Conservation (phyloP, 768 basidiomycete species). For the Termitomyces sp. region DNA sequence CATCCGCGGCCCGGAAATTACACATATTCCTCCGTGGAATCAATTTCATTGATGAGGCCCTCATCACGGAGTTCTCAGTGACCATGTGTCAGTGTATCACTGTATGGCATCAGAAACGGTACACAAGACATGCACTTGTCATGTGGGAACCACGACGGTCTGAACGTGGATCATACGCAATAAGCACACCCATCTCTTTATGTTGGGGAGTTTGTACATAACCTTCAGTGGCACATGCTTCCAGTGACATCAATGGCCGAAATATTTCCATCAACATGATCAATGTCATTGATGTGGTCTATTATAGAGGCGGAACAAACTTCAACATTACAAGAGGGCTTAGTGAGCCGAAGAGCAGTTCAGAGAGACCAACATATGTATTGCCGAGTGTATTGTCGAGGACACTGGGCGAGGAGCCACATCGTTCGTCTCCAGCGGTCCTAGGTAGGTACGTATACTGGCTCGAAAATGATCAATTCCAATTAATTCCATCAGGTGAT, state of each 20-base stretch:
- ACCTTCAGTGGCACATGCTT: not conserved
- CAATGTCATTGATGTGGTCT: not conserved
- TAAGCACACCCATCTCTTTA: not conserved
- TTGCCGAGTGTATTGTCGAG: no score
- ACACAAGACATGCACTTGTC: constrained; percentile 22
- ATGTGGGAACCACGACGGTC: constrained; percentile 29
- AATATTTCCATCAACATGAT: constrained; percentile 4
- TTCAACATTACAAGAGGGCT: not conserved
- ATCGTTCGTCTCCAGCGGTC: no score
- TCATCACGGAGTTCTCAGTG: constrained; percentile 29
- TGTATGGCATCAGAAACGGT: constrained; percentile 30
- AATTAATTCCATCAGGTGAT: constrained; percentile 2
- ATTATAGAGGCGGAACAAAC: no score
- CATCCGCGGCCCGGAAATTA: constrained; percentile 36
- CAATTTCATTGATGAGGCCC: constrained; percentile 16
- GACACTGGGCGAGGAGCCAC: not conserved
- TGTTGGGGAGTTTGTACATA: not conserved
- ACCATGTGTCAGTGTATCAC: constrained; percentile 32
- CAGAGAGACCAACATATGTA: no score
- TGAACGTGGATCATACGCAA: constrained; percentile 22
- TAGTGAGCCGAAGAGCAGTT: not conserved
- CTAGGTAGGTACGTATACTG: no score
- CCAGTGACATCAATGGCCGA: constrained; percentile 7
- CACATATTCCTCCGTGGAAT: constrained; percentile 32
- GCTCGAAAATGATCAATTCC: no score